A percentile compares a stretch with the other conserved stretches of the same genome.
phyloP scores from a whole-genome alignment of 805 yeast genomes.

The Metschnikowia bowlesiae region DNA sequence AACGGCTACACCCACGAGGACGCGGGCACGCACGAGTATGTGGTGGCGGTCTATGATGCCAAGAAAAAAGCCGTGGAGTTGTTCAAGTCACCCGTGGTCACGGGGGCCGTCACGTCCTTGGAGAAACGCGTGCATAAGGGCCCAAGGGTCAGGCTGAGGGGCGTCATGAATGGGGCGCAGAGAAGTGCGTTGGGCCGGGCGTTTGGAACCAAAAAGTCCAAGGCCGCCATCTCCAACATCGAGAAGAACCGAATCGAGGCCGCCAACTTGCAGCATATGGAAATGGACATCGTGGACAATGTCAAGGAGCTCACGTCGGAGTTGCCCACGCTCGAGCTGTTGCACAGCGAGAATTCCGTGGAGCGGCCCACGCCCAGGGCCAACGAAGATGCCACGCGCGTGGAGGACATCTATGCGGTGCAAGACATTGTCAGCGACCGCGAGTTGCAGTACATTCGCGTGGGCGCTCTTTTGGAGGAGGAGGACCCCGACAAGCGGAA shows the following conservation, averaged over 20 bases:
- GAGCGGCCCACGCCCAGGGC: constrained; percentile 84
- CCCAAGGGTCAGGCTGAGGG: constrained; percentile 59
- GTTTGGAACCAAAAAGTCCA: constrained; percentile 95
- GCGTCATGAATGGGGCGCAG: constrained; percentile 49
- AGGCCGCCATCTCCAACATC: constrained; percentile 76
- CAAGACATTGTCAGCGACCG: constrained; percentile 61
- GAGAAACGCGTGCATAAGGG: constrained; percentile 53
- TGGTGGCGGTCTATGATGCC: constrained; percentile 76
- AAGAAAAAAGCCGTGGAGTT: constrained; percentile 59
- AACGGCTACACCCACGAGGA: constrained; percentile 46
- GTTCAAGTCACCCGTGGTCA: constrained; percentile 56
- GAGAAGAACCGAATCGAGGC: constrained; percentile 86
- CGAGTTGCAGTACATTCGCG: constrained; percentile 62
- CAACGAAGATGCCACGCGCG: constrained; percentile 72
- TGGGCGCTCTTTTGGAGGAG: constrained; percentile 57
- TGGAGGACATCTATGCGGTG: constrained; percentile 78
- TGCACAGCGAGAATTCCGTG: constrained; percentile 51
- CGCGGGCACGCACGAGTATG: constrained; percentile 47
- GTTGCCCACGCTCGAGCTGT: constrained; percentile 67
- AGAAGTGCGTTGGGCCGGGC: constrained; percentile 90
- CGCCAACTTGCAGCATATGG: constrained; percentile 67
- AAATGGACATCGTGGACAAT: constrained; percentile 76
- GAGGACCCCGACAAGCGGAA: constrained; percentile 42
- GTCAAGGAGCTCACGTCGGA: constrained; percentile 65
- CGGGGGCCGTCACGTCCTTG: constrained; percentile 59